Evolutionary conservation across 805 yeast species (phyloP).

Genomic region (Starmera caribaea): DNA sequence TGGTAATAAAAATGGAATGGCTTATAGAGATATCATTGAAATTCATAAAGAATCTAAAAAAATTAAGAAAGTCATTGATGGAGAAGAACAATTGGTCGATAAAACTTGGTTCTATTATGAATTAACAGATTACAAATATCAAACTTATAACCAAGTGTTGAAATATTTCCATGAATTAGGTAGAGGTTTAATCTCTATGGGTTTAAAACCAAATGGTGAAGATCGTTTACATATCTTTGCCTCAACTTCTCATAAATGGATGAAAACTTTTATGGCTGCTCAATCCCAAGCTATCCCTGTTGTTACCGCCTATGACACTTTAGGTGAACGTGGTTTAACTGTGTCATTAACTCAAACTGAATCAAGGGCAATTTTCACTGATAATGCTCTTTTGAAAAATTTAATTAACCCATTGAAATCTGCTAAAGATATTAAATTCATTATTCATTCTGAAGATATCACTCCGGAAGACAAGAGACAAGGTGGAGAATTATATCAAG

Average conservation of each 20-base stretch:
- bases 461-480: constrained; percentile 54
- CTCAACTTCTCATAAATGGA: constrained; percentile 81
- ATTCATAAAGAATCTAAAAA: constrained; percentile 67
- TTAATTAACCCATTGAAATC: constrained; percentile 64
- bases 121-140: constrained; percentile 58
- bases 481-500: constrained; percentile 46
- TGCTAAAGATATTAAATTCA: constrained; percentile 50
- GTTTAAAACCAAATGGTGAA: constrained; percentile 50
- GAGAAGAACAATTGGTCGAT: constrained; percentile 58
- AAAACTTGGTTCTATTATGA: constrained; percentile 88
- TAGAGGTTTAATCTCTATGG: constrained; percentile 67
- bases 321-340: constrained; percentile 81
- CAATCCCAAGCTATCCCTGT: constrained; percentile 72
- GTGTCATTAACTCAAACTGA: constrained; percentile 81
- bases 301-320: constrained; percentile 93
- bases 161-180: constrained; percentile 45
- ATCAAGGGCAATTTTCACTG: constrained; percentile 74
- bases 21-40: constrained; percentile 69
- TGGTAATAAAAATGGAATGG: constrained; percentile 51
- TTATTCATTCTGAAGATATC: constrained; percentile 62
- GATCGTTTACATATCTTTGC: constrained; percentile 80
- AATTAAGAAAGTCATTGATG: constrained; percentile 69
- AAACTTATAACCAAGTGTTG: constrained; percentile 50
- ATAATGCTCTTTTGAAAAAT: constrained; percentile 57
- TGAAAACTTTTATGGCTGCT: constrained; percentile 76